Base-by-base conservation (phyloP, 257 asterid species). In the Agastache rugosa region DNA sequence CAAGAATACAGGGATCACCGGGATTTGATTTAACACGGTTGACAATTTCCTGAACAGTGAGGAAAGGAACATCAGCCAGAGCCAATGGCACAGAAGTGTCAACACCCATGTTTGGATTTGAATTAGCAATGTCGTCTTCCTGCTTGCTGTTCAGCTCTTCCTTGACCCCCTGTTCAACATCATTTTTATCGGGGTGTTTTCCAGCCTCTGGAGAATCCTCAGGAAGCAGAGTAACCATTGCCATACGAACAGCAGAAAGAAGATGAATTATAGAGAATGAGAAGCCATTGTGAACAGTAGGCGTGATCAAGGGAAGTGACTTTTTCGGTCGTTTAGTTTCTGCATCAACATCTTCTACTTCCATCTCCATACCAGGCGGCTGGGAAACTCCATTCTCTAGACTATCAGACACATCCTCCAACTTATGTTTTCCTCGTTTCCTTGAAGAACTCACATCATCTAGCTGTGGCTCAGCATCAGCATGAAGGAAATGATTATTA, bases 211-310 rank as follows among this genome's bases (percentile, higher is more conserved):
- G 53, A 45, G 90, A 81, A 78, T 93, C 96, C 75, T 92, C 98
- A 2, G 96, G 93, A 83, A 85, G 92, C 65, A 81, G 68, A 50
- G 92, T 86, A 60, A 83, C 79, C 98, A 95, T 91, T 6, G 96
- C 89, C 90, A 85, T 71, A 65, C 99, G 97, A 81, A 93, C 94
- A 8, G 98, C 91, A 63, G 99, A 83, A 65, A 95, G 99, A 80
- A 92, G 99, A 89, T 95, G 99, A 72, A 95, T 86, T 61, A 93
- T 78, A 77, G 98, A 92, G 87, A 95, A 90, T 54, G 99, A 92
- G 79, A 95, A 93, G 79, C 89, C 96, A 31, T 88, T 89, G 65
- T 87, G 98, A 72, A 92, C 93, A 4, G 96, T 89, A 44, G 99
- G 99, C 47, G 92, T 89, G 51, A 95, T 95, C 73, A 87, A 77